Conservation (phyloP, 805 yeast species). For the Dipodascopsis uninucleata region DNA sequence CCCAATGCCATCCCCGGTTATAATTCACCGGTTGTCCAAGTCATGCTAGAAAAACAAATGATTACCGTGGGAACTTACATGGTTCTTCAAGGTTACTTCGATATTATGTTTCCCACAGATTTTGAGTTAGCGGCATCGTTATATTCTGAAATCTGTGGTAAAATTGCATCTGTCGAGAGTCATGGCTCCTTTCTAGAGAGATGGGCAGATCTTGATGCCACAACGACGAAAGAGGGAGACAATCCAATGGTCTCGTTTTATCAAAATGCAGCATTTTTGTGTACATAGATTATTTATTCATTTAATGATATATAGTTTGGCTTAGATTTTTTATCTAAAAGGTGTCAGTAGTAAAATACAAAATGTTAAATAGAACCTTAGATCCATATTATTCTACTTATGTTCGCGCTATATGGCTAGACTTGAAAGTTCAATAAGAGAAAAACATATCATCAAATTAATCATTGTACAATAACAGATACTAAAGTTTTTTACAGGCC, state of each 20-base stretch:
- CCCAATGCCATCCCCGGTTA: conserved; percentile 48
- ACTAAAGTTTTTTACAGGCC: no score
- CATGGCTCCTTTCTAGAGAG: conserved; percentile 62
- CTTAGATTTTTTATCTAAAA: no score
- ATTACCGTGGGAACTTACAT: conserved; percentile 68
- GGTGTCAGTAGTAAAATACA: no score
- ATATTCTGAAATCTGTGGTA: conserved; percentile 63
- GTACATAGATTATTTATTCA: conserved; percentile 17
- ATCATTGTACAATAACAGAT: no score
- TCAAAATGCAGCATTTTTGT: conserved; percentile 42
- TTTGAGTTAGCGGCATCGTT: conserved; percentile 58
- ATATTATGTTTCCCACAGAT: conserved; percentile 82
- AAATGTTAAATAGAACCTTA: no score
- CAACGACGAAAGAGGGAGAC: conserved; percentile 72
- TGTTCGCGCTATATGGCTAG: no score
- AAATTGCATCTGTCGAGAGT: conserved; percentile 48
- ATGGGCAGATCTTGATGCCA: conserved; percentile 68
- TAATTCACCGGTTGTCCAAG: conserved; percentile 76
- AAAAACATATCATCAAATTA: no score
- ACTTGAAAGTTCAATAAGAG: no score
- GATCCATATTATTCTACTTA: no score
- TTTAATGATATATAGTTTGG: background rate
- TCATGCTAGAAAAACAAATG: conserved; percentile 63
- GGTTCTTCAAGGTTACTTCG: conserved; percentile 76
- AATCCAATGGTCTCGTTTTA: conserved; percentile 80